A percentile compares a stretch with the other conserved stretches of the same genome.
Evolutionary conservation across 805 yeast species (phyloP).

Genomic region (Saturnispora dispora): DNA sequence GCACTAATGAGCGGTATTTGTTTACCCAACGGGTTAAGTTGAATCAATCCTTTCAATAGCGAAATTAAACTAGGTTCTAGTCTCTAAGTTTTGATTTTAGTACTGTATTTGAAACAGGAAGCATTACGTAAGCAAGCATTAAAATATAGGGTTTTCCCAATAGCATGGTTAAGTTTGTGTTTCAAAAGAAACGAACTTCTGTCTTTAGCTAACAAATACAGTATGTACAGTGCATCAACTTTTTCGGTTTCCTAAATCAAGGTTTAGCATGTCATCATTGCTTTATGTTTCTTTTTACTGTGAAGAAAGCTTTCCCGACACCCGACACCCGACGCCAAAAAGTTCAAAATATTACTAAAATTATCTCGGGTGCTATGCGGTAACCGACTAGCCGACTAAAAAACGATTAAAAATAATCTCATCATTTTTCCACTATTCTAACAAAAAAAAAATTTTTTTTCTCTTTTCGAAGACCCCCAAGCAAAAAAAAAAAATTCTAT

Average conservation of each 20-base stretch:
- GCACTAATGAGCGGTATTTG: background rate
- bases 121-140: background rate
- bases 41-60: background rate
- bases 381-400: background rate
- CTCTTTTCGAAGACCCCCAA: background rate
- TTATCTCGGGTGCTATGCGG: too few relatives aligned
- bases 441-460: background rate
- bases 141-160: slow-evolving; percentile 8
- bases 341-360: too few relatives aligned
- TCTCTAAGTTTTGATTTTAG: too few relatives aligned
- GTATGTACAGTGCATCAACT: too few relatives aligned
- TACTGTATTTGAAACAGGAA: background rate
- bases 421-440: background rate
- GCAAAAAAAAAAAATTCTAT: slow-evolving; percentile 7
- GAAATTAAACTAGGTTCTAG: background rate
- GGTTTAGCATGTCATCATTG: too few relatives aligned
- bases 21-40: background rate
- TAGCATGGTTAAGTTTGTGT: background rate
- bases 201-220: too few relatives aligned
- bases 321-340: background rate
- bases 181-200: too few relatives aligned
- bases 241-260: too few relatives aligned
- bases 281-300: too few relatives aligned
- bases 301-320: too few relatives aligned
- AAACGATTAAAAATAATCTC: background rate